These are phyloP conservation scores for Wickerhamiella pararugosa DNA, from an alignment of 1,139 yeast species.

Conservation along the genomic window DNA sequence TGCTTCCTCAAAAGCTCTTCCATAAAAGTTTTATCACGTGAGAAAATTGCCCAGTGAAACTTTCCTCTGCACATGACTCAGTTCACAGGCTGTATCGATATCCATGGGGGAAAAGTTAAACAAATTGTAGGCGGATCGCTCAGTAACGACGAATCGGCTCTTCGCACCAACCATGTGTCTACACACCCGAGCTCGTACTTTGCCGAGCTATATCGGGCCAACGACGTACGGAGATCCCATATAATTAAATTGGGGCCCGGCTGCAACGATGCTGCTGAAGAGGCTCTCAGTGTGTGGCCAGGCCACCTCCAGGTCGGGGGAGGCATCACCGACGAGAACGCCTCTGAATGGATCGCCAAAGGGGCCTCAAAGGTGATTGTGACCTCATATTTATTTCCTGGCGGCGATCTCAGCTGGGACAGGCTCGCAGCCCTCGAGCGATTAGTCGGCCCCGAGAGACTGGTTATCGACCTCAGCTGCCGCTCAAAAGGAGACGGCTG, in stretches of 20 bases:
- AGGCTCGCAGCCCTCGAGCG: constrained; percentile 36
- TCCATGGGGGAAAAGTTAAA: constrained; percentile 87
- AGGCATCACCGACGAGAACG: constrained; percentile 66
- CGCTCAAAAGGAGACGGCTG: constrained; percentile 40
- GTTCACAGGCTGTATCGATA: constrained; percentile 89
- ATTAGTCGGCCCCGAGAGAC: constrained; percentile 44
- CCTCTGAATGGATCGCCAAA: constrained; percentile 49
- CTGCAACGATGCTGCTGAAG: constrained; percentile 69
- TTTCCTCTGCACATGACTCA: constrained; percentile 42
- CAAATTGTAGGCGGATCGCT: constrained; percentile 95
- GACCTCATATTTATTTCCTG: constrained; percentile 81
- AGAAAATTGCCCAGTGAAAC: background rate
- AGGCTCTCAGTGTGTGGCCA: constrained; percentile 70
- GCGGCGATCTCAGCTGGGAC: constrained; percentile 37
- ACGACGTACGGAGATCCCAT: constrained; percentile 62
- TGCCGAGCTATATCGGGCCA: constrained; percentile 49
- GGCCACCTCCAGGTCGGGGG: constrained; percentile 74
- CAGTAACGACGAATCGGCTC: constrained; percentile 26
- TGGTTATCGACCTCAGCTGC: constrained; percentile 90
- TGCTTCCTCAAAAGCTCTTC: constrained; percentile 14
- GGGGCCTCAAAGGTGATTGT: constrained; percentile 76
- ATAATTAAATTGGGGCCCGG: constrained; percentile 82
- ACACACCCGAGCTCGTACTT: constrained; percentile 60
- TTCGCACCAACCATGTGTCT: constrained; percentile 71
- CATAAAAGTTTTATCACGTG: constrained; percentile 6